phyloP scores from a whole-genome alignment of 352 stramenopile species.

The Albugo candida region DNA sequence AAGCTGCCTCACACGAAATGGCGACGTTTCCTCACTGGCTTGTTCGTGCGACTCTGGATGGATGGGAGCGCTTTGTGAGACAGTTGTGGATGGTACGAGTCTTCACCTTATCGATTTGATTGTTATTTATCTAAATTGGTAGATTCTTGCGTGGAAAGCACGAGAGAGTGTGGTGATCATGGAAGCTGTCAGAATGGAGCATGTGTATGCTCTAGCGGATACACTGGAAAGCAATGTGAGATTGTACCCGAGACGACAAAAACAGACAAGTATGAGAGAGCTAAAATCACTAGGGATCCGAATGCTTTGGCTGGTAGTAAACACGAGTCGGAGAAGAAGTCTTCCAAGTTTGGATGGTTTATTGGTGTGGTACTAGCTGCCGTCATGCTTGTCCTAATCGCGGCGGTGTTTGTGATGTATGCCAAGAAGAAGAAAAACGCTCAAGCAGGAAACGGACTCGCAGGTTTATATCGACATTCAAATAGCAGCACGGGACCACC shows the following conservation, averaged over 20 bases:
- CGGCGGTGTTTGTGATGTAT: conserved; percentile 52
- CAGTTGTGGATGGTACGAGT: conserved; percentile 20
- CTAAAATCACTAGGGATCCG: not conserved
- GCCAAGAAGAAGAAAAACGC: conserved; percentile 52
- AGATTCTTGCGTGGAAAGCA: conserved; percentile 21
- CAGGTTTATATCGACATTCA: conserved; percentile 22
- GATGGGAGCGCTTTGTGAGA: conserved; percentile 44
- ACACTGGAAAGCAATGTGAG: conserved; percentile 28
- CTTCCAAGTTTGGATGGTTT: conserved; percentile 16
- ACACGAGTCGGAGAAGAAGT: conserved; percentile 12
- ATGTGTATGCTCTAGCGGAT: conserved; percentile 19
- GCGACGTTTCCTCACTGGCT: conserved; percentile 20
- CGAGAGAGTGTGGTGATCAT: conserved; percentile 22
- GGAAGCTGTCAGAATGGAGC: conserved; percentile 19
- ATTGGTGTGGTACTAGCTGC: conserved; percentile 28
- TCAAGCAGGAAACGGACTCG: conserved; percentile 15
- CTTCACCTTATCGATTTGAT: not conserved
- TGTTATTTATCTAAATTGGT: not conserved
- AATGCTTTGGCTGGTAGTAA: conserved; percentile 3
- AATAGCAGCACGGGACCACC: conserved; percentile 13
- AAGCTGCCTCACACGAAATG: conserved; percentile 16
- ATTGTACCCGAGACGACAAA: conserved; percentile 9
- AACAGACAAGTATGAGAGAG: conserved; percentile 9
- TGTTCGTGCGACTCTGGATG: conserved; percentile 50
- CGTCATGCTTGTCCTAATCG: conserved; percentile 27